Conservation (phyloP, 106 monocot genomes). For the Acorus calamus region DNA sequence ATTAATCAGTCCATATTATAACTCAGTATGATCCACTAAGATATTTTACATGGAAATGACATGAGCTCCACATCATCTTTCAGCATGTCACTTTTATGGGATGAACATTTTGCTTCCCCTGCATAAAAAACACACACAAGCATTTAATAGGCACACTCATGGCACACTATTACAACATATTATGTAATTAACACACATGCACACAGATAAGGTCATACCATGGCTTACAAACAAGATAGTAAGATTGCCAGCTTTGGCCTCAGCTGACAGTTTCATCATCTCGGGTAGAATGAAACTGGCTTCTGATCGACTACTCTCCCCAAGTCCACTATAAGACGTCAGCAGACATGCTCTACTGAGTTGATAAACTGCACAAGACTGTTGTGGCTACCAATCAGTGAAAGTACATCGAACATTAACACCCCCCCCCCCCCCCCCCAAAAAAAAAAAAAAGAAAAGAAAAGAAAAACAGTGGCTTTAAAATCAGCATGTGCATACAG, state of each 20-base stretch:
- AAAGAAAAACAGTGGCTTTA: no score
- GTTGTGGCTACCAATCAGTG: constrained; percentile 3
- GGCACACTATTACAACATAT: no score
- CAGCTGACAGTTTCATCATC: constrained; percentile 47
- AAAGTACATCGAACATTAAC: no score
- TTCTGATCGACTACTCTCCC: constrained; percentile 48
- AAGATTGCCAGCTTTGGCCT: constrained; percentile 37
- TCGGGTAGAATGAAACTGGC: constrained; percentile 82
- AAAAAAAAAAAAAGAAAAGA: no score
- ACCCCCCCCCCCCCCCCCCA: no score
- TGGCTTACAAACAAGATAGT: constrained; percentile 52
- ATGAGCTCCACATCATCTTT: constrained; percentile 10
- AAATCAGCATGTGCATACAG: no score
- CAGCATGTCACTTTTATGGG: constrained; percentile 12
- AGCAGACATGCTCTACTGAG: constrained; percentile 42
- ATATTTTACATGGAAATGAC: constrained; percentile 29
- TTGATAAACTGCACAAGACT: constrained; percentile 55
- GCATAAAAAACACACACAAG: neutral
- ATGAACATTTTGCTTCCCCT: constrained; percentile 27
- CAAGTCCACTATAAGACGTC: constrained; percentile 49
- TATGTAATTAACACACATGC: no score
- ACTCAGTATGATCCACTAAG: neutral
- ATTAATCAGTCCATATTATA: no score
- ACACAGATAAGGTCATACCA: constrained; percentile 25
- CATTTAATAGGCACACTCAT: no score